Percentiles rank a stretch among this genome's conserved stretches.
Evolutionary conservation across 2,329 filamentous ascomycete genomes (phyloP).

Genomic region (Phaeomoniella chlamydospora): DNA sequence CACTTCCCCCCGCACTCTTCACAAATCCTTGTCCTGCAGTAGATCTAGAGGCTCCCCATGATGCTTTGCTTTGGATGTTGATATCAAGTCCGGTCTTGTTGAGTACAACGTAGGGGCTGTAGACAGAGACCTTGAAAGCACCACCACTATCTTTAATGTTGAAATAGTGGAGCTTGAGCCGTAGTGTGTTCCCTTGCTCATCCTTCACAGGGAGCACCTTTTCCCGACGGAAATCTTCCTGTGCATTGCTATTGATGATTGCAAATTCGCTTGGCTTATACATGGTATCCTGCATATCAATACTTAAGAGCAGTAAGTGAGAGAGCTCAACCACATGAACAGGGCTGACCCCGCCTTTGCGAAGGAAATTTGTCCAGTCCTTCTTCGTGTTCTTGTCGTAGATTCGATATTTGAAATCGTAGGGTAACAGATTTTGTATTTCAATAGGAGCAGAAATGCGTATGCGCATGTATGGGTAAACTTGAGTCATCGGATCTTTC

Average conservation of each 20-base stretch:
- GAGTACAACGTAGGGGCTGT: conserved; percentile 84
- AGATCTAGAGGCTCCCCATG: conserved; percentile 67
- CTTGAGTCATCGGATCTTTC: conserved; percentile 65
- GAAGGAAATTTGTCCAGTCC: conserved; percentile 96
- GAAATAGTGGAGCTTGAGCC: conserved; percentile 80
- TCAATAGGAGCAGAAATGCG: conserved; percentile 86
- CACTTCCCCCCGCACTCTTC: conserved; percentile 32
- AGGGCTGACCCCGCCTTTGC: conserved; percentile 91
- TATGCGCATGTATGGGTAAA: conserved; percentile 89
- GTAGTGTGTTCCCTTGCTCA: conserved; percentile 61
- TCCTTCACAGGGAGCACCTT: conserved; percentile 70
- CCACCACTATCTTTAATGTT: conserved; percentile 82
- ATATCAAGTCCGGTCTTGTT: conserved; percentile 91
- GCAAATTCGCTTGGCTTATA: conserved; percentile 94
- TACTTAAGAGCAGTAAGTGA: conserved; percentile 77
- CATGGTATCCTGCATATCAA: conserved; percentile 91
- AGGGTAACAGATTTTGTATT: conserved; percentile 85
- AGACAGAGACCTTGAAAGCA: conserved; percentile 89
- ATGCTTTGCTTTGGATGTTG: conserved; percentile 75
- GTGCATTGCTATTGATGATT: conserved; percentile 82
- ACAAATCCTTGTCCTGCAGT: conserved; percentile 67
- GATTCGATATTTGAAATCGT: conserved; percentile 98
- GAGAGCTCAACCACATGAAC: conserved; percentile 95
- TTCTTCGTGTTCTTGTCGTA: conserved; percentile 98
- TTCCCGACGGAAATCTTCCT: conserved; percentile 81